Percentiles rank a stretch among this genome's conserved stretches.
phyloP scores from a whole-genome alignment of 2,329 filamentous ascomycete genomes.

The Cytospora leucostoma region DNA sequence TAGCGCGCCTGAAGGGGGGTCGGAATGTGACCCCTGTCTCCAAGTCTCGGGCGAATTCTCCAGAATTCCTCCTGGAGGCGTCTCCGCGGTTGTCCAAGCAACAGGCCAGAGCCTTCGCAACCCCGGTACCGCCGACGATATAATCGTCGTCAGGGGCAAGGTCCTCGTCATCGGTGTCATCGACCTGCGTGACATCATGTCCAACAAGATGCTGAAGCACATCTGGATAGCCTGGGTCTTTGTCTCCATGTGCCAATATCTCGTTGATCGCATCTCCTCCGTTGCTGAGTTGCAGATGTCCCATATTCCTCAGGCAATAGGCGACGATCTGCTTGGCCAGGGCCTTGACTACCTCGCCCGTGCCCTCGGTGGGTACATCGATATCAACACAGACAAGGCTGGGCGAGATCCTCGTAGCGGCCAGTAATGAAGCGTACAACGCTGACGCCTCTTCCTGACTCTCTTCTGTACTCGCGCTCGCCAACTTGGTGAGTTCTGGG shows the following conservation, averaged over 20 bases:
- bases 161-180: slow-evolving; percentile 60
- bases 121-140: slow-evolving; percentile 91
- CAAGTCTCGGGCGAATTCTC: slow-evolving; percentile 54
- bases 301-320: slow-evolving; percentile 90
- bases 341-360: slow-evolving; percentile 89
- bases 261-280: slow-evolving; percentile 47
- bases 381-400: slow-evolving; percentile 89
- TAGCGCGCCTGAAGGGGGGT: slow-evolving; percentile 44
- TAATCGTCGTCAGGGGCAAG: slow-evolving; percentile 88
- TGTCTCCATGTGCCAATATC: slow-evolving; percentile 32
- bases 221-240: slow-evolving; percentile 64
- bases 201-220: slow-evolving; percentile 87
- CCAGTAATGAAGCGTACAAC: slow-evolving; percentile 86
- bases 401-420: slow-evolving; percentile 79
- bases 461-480: slow-evolving; percentile 74
- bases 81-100: slow-evolving; percentile 80
- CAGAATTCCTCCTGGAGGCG: slow-evolving; percentile 57
- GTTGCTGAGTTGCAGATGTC: slow-evolving; percentile 66
- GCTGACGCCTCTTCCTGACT: slow-evolving; percentile 92
- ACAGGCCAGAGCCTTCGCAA: slow-evolving; percentile 90
- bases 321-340: slow-evolving; percentile 93
- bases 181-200: slow-evolving; percentile 55
- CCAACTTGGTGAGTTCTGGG: slow-evolving; percentile 66
- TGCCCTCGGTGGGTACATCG: slow-evolving; percentile 77
- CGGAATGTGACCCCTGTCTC: slow-evolving; percentile 52